Conservation (phyloP, 2,329 filamentous ascomycete genomes). For the Alternaria arbusti region DNA sequence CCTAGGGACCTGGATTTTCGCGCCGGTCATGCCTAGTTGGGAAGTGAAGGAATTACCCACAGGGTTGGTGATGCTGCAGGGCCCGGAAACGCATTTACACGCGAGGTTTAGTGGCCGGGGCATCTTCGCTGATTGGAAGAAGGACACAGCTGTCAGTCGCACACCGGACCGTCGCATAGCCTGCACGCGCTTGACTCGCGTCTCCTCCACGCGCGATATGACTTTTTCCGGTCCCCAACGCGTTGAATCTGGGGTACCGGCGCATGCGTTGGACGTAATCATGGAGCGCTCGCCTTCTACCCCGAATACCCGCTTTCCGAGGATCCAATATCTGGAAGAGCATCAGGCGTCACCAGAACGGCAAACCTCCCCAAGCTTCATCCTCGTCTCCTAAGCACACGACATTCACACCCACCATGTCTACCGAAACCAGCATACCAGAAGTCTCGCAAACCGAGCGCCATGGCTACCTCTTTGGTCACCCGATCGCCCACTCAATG, state of each 20-base stretch:
- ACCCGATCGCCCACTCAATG: conserved; percentile 63
- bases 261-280: background rate
- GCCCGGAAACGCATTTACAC: conserved; percentile 20
- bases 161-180: conserved; percentile 8
- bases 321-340: background rate
- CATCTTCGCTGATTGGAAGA: conserved; percentile 11
- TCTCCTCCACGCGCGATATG: conserved; percentile 1
- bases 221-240: conserved; percentile 17
- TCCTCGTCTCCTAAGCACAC: background rate
- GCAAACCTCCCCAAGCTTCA: background rate
- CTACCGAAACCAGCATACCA: conserved; percentile 17
- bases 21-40: conserved; percentile 5
- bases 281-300: background rate
- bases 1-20: background rate
- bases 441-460: conserved; percentile 43
- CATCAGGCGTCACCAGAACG: background rate
- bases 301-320: background rate
- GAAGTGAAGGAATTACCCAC: conserved; percentile 11
- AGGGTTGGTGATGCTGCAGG: background rate
- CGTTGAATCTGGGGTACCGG: conserved; percentile 1
- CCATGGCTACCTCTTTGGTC: conserved; percentile 63
- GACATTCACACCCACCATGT: conserved; percentile 13
- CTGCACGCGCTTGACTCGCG: conserved; percentile 8
- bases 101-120: conserved; percentile 6
- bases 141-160: background rate